These are phyloP conservation scores for Oryza rufipogon DNA, from an alignment of 176 grass and related monocot species.

Conservation along the genomic window DNA sequence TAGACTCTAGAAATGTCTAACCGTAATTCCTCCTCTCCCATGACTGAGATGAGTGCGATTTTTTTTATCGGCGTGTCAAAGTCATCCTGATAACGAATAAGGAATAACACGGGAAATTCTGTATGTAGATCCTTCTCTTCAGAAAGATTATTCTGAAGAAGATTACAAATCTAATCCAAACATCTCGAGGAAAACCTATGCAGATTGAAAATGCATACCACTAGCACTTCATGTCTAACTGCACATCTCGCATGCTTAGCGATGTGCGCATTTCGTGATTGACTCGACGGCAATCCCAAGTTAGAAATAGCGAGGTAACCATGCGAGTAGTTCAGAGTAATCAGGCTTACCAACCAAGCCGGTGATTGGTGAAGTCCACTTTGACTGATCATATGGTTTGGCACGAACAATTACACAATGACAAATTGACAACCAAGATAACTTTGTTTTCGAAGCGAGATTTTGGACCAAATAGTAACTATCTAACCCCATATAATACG, in stretches of 20 bases:
- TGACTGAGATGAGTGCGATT: background rate
- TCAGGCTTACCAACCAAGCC: background rate
- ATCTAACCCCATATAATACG: background rate
- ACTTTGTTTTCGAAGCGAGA: background rate
- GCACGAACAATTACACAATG: background rate
- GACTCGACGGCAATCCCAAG: background rate
- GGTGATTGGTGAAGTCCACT: background rate
- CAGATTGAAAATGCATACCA: background rate
- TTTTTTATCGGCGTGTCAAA: background rate
- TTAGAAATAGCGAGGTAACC: background rate
- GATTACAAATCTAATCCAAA: background rate
- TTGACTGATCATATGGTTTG: background rate
- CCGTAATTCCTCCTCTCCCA: background rate
- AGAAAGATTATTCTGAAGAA: background rate
- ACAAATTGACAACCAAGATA: background rate
- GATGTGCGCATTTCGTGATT: background rate
- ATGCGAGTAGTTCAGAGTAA: background rate
- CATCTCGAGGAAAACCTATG: background rate
- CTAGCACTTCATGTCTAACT: background rate
- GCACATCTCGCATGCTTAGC: background rate
- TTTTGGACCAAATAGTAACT: background rate
- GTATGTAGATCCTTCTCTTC: background rate
- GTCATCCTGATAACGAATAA: background rate
- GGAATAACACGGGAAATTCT: background rate
- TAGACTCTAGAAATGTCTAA: background rate